Base-by-base conservation (phyloP, 1,139 yeast species). In the Williopsis jadinii region DNA sequence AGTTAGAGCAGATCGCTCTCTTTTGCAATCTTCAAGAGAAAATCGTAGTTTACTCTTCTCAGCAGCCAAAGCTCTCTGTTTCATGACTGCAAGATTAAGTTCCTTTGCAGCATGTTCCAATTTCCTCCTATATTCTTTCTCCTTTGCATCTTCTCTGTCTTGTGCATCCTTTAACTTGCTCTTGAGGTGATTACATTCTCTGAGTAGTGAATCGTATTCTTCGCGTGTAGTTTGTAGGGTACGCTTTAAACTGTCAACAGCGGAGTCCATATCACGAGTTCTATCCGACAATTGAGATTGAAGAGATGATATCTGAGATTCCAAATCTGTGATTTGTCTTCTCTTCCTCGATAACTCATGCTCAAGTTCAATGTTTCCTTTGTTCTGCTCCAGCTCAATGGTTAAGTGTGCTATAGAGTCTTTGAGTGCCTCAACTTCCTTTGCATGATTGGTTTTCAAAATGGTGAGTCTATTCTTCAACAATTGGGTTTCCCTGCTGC, bases 41-140 rank as follows among this genome's bases (percentile, higher is more conserved):
- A 70, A 69, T 5, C 68, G 62, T 26, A 72, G 55, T 45, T 70
- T 63, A 24, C 70, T 66, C 46, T 73, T 74, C 47, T 77, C 83
- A 5, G 79, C 71, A 32, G 69, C 68, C 35, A 70, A 56, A 3
- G 65, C 57, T 36, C 79, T 56, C 45, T 74, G 77, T 48, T 73
- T 75, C 27, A 73, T 71, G 9, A 68, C 64, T 0, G 79, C 71
- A 6, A 55, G 50, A 28, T 70, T 67, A 34, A 74, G 57, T 26
- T 70, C 74, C 32, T 62, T 64, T 32, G 63, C 63, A 4, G 66
- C 48, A 41, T 60, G 64, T 11, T 67, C 70, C 13, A 58, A 41
- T 30, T 59, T 56, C 9, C 49, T 39, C 34, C 50, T 56, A 39
- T 58, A 50, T 11, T 55, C 53, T 30, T 53, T 50, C 36, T 58